Percentiles rank a stretch among this genome's conserved stretches.
Conservation (phyloP, 2,329 filamentous ascomycete genomes). For the Lasiodiplodia sp. region DNA sequence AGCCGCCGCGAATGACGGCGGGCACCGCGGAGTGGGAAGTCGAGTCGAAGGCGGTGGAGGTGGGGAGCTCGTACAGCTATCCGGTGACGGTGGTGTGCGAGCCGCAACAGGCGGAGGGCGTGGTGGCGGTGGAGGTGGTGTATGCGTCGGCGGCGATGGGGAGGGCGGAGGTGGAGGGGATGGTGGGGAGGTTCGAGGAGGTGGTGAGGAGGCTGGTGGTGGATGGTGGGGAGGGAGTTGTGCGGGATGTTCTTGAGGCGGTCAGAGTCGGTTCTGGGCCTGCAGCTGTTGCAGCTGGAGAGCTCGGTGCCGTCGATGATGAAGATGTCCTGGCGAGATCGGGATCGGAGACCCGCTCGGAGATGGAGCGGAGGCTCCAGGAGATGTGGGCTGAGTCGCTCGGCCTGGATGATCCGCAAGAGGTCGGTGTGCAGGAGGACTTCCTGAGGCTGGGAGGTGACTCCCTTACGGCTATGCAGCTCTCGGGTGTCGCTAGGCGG, state of each 20-base stretch:
- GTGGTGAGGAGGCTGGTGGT: background rate
- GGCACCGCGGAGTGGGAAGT: background rate
- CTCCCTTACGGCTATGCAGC: constrained; percentile 2
- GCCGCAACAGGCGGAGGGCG: background rate
- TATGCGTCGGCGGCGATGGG: background rate
- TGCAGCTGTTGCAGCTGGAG: too few relatives aligned
- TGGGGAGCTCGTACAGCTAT: constrained; percentile 3
- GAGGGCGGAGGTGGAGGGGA: background rate
- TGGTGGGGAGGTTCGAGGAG: background rate
- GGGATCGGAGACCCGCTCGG: background rate
- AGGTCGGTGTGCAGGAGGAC: background rate
- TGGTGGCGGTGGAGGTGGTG: background rate
- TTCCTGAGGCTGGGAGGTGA: background rate
- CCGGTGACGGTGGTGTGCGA: constrained; percentile 10
- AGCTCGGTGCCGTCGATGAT: too few relatives aligned
- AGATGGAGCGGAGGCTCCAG: background rate
- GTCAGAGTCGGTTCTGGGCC: too few relatives aligned
- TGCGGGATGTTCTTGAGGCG: background rate
- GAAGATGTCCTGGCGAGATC: too few relatives aligned
- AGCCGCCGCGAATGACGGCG: constrained; percentile 36
- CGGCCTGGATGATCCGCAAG: background rate
- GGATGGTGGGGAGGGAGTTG: background rate
- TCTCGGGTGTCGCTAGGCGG: background rate
- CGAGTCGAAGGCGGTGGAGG: background rate
- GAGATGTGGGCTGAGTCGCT: background rate